A percentile compares a stretch with the other conserved stretches of the same genome.
Evolutionary conservation across 2,329 filamentous ascomycete genomes (phyloP).

Genomic region (Neofusicoccum ribis): DNA sequence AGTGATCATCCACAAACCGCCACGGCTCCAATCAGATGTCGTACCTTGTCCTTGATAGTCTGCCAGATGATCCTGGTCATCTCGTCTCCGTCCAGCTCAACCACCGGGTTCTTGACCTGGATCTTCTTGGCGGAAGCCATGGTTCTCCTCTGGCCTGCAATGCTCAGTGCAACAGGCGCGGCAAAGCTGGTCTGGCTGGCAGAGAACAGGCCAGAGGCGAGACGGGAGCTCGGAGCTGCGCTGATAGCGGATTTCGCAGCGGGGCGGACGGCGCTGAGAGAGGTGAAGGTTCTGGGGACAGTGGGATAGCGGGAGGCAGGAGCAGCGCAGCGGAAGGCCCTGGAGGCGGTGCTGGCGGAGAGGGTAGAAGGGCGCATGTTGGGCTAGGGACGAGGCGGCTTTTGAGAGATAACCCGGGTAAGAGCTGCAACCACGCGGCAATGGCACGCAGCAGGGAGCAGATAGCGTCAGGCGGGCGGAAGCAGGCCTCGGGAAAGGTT

Average conservation of each 20-base stretch:
- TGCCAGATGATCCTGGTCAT: conserved; percentile 99
- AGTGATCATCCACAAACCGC: neutral
- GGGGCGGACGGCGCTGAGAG: conserved; percentile 2
- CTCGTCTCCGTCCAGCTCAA: conserved; percentile 91
- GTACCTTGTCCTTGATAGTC: conserved; percentile 91
- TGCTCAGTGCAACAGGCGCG: neutral
- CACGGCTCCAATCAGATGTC: conserved; percentile 14
- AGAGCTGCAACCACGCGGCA: neutral
- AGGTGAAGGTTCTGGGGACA: conserved; percentile 14
- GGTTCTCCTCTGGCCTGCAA: conserved; percentile 29
- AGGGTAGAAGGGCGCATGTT: conserved; percentile 11
- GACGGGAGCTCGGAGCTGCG: conserved; percentile 6
- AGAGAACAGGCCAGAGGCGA: conserved; percentile 7
- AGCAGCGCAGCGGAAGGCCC: conserved; percentile 3
- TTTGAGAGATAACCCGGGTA: neutral
- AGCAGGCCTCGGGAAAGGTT: conserved; percentile 4
- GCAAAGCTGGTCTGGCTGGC: neutral
- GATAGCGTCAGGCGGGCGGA: neutral
- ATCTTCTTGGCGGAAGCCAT: conserved; percentile 69
- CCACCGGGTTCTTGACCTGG: conserved; percentile 98
- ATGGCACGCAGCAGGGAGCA: neutral
- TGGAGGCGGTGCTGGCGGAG: conserved; percentile 17
- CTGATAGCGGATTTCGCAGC: neutral
- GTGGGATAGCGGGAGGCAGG: neutral
- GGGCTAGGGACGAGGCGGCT: conserved; percentile 10